phyloP scores from a whole-genome alignment of 2,329 filamentous ascomycete species.

The Juglanconis juglandina region DNA sequence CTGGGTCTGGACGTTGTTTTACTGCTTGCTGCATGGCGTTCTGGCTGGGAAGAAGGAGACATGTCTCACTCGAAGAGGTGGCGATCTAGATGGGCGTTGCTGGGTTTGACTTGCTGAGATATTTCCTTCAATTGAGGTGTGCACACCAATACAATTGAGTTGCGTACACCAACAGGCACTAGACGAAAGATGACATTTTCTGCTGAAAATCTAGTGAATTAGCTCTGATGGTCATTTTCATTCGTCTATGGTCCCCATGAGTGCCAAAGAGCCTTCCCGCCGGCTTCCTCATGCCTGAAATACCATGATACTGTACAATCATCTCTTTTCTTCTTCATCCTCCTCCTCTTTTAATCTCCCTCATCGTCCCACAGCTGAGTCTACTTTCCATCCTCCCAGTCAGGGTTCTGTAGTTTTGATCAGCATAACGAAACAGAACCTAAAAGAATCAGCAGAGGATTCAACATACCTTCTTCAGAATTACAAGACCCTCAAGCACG shows the following conservation, averaged over 20 bases:
- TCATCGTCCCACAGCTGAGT: background rate
- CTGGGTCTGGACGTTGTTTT: background rate
- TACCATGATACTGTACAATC: constrained; percentile 16
- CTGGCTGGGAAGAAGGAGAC: background rate
- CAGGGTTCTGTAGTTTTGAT: constrained; percentile 44
- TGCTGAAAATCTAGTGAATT: background rate
- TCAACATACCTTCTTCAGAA: constrained; percentile 82
- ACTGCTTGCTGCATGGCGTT: background rate
- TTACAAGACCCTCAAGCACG: constrained; percentile 90
- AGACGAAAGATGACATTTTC: background rate
- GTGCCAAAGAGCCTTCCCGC: background rate
- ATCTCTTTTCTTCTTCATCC: background rate
- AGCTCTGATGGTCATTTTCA: constrained; percentile 17
- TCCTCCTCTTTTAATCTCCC: background rate
- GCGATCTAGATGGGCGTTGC: background rate
- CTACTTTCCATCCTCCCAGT: constrained; percentile 52
- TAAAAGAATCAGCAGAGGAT: background rate
- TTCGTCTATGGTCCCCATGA: constrained; percentile 17
- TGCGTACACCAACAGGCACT: background rate
- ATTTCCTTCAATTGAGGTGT: background rate
- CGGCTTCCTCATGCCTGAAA: background rate
- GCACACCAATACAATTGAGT: no score
- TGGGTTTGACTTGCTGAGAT: background rate
- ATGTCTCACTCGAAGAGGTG: background rate
- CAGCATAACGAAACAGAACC: background rate